Conservation (phyloP, 1,284 basidiomycete genomes). For the Cryptococcus sp. region DNA sequence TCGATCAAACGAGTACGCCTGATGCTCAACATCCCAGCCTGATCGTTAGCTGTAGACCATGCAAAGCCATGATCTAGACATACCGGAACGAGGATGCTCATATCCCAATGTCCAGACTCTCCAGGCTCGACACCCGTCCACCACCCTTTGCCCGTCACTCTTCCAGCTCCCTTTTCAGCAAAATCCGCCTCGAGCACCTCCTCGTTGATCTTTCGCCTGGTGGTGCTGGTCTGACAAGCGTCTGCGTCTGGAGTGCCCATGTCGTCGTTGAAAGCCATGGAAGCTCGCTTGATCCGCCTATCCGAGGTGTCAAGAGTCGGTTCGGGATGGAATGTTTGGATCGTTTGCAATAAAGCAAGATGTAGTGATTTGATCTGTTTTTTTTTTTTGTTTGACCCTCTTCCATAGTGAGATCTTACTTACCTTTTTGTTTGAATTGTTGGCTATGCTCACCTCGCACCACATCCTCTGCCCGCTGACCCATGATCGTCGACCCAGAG, state of each 20-base stretch:
- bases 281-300: constrained; percentile 6
- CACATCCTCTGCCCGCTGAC: constrained; percentile 78
- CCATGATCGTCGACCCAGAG: constrained; percentile 71
- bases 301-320: constrained; percentile 49
- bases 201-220: constrained; percentile 55
- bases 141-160: constrained; percentile 77
- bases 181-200: constrained; percentile 57
- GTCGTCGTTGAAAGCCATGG: neutral
- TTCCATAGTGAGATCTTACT: too few species aligned
- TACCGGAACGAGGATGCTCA: constrained; percentile 65
- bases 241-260: constrained; percentile 48
- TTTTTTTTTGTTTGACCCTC: neutral
- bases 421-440: constrained; percentile 64
- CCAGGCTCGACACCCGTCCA: constrained; percentile 72
- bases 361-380: constrained; percentile 60
- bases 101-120: constrained; percentile 55
- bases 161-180: constrained; percentile 55
- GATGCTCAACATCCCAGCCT: constrained; percentile 71
- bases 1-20: constrained; percentile 70
- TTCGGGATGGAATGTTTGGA: constrained; percentile 61
- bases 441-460: constrained; percentile 63
- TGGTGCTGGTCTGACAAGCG: constrained; percentile 57
- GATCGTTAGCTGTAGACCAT: neutral
- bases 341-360: constrained; percentile 65
- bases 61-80: constrained; percentile 35